phyloP scores from a whole-genome alignment of 2,329 filamentous ascomycete species.

The Scortechinia acanthostroma region DNA sequence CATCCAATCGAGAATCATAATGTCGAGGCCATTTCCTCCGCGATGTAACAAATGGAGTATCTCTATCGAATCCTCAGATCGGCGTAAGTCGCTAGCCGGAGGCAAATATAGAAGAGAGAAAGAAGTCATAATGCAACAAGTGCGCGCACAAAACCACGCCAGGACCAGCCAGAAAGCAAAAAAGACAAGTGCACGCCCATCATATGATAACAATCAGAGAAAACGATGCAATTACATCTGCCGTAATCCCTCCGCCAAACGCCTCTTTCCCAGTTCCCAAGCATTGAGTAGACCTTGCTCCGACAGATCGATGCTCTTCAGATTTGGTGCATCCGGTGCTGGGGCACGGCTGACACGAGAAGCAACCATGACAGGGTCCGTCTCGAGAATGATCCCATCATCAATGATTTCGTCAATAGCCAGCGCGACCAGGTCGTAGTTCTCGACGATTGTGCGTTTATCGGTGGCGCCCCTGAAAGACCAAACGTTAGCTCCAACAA shows the following conservation, averaged over 20 bases:
- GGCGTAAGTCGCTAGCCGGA: no score
- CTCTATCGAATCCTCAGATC: no score
- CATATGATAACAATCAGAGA: conserved; percentile 5
- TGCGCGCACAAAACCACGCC: background rate
- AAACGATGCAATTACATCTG: conserved; percentile 10
- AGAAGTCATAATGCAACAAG: no score
- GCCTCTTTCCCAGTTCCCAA: conserved; percentile 13
- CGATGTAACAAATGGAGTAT: no score
- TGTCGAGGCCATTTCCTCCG: no score
- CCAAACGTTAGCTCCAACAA: conserved; percentile 2
- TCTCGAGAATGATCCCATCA: conserved; percentile 11
- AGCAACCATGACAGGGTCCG: conserved; percentile 11
- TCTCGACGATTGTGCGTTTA: conserved; percentile 2
- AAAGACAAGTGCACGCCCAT: conserved; percentile 2
- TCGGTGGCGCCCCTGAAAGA: background rate
- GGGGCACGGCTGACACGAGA: conserved; percentile 6
- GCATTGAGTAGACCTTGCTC: conserved; percentile 12
- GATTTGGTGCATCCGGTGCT: conserved; percentile 10
- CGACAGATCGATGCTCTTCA: conserved; percentile 10
- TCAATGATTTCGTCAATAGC: conserved; percentile 1
- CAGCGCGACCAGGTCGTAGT: conserved; percentile 1
- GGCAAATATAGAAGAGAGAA: no score
- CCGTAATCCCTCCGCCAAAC: conserved; percentile 11
- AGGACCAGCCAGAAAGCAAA: conserved; percentile 2
- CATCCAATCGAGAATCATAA: no score